These are phyloP conservation scores for Volvox reticuliferus DNA, from an alignment of 139 green algal species.

Conservation along the genomic window DNA sequence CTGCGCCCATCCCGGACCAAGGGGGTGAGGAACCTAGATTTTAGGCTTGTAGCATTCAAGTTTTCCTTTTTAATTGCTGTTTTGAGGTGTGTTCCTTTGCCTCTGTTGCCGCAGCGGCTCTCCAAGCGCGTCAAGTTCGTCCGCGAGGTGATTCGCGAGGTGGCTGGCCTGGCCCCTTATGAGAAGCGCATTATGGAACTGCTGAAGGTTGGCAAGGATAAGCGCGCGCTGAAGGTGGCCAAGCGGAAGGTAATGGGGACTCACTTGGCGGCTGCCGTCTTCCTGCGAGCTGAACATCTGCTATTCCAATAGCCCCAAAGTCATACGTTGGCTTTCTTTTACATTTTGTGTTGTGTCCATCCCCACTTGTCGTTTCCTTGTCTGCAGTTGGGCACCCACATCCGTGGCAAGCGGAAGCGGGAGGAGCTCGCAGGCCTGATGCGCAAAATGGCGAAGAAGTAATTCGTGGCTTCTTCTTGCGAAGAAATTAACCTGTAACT, in stretches of 20 bases:
- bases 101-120: slow-evolving; percentile 63
- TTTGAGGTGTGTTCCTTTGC: not conserved
- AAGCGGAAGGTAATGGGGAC: slow-evolving; percentile 91
- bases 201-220: slow-evolving; percentile 97
- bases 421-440: slow-evolving; percentile 92
- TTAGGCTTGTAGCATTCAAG: not conserved
- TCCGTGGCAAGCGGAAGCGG: slow-evolving; percentile 95
- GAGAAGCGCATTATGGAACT: slow-evolving; percentile 96
- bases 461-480: not conserved
- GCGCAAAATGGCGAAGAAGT: slow-evolving; percentile 86
- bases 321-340: no score
- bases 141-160: slow-evolving; percentile 91
- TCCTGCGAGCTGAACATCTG: not conserved
- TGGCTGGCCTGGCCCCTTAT: slow-evolving; percentile 94
- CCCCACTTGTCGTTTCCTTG: not conserved
- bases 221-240: slow-evolving; percentile 96
- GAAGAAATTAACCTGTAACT: not conserved
- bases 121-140: slow-evolving; percentile 93
- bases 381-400: slow-evolving; percentile 93
- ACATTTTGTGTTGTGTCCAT: not conserved
- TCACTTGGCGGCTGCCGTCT: slow-evolving; percentile 25
- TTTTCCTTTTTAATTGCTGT: not conserved
- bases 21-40: slow-evolving; percentile 73
- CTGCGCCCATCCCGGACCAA: slow-evolving; percentile 77
- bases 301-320: not conserved